phyloP scores from a whole-genome alignment of 2,329 filamentous ascomycete species.

The Xylariaceae sp. region DNA sequence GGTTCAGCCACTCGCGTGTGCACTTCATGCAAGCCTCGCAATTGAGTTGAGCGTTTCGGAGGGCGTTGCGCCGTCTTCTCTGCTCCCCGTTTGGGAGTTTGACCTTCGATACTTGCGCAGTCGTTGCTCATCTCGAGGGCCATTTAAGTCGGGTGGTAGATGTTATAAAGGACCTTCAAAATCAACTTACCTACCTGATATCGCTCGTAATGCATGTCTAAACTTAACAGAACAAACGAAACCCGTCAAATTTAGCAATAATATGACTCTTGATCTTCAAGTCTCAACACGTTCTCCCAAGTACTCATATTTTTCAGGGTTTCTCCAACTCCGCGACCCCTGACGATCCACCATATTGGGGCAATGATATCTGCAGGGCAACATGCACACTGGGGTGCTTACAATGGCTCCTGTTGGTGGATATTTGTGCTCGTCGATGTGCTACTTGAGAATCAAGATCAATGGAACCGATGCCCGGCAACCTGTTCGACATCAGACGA shows the following conservation, averaged over 20 bases:
- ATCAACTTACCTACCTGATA: not conserved
- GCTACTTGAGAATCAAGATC: not conserved
- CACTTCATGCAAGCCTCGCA: not conserved
- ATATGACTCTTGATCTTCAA: no score
- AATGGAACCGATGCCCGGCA: not conserved
- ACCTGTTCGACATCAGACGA: no score
- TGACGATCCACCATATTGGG: not conserved
- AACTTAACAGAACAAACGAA: no score
- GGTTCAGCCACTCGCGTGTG: not conserved
- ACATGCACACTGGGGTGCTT: not conserved
- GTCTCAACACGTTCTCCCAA: no score
- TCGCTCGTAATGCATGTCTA: not conserved
- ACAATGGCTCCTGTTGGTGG: slow-evolving; percentile 6
- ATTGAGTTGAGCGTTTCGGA: slow-evolving; percentile 19
- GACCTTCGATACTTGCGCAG: not conserved
- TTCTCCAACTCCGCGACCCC: slow-evolving; percentile 12
- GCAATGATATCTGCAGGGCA: not conserved
- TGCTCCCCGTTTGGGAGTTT: slow-evolving; percentile 12
- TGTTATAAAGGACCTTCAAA: not conserved
- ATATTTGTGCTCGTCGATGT: not conserved
- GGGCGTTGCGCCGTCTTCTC: slow-evolving; percentile 22
- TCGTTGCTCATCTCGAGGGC: not conserved
- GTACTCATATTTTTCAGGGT: not conserved
- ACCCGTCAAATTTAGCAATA: not conserved
- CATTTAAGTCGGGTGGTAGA: not conserved